Percentiles rank a stretch among this genome's conserved stretches.
These are phyloP conservation scores for Colletotrichum gigasporum DNA, from an alignment of 2,329 filamentous ascomycete genomes.

Conservation along the genomic window DNA sequence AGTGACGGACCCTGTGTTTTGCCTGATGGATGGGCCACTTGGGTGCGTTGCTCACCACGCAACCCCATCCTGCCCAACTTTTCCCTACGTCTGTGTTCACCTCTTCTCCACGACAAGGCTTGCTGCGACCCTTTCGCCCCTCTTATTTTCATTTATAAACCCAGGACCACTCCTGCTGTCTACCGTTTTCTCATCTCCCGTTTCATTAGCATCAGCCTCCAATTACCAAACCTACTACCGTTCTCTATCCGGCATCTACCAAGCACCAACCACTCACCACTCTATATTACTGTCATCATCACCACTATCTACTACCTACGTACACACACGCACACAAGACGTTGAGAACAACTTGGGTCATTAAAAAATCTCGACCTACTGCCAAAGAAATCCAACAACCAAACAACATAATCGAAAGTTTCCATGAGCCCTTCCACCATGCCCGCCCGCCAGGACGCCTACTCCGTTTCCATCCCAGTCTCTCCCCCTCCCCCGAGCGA, in stretches of 20 bases:
- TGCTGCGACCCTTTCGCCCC: conserved; percentile 26
- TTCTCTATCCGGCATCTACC: no score
- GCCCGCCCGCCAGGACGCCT: conserved; percentile 50
- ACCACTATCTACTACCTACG: no score
- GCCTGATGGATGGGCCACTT: conserved; percentile 20
- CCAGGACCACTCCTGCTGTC: conserved; percentile 19
- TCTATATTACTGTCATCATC: neutral
- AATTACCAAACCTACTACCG: conserved; percentile 2
- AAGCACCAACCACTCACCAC: neutral
- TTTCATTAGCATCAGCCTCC: conserved; percentile 27
- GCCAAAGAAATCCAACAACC: neutral
- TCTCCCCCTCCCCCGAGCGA: conserved; percentile 54
- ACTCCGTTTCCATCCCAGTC: conserved; percentile 43
- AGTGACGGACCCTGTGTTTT: conserved; percentile 31
- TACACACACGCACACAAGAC: no score
- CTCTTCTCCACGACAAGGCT: conserved; percentile 30
- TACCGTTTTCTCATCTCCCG: conserved; percentile 24
- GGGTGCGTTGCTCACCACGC: conserved; percentile 14
- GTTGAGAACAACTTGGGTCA: neutral
- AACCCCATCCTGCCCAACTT: conserved; percentile 29
- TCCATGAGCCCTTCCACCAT: conserved; percentile 40
- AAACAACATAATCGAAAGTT: neutral
- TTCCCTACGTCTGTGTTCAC: conserved; percentile 26
- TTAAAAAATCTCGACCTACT: neutral
- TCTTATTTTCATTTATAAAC: conserved; percentile 33